These are phyloP conservation scores for Trichoderma aggressivum DNA, from an alignment of 2,329 filamentous ascomycete genomes.

Conservation along the genomic window DNA sequence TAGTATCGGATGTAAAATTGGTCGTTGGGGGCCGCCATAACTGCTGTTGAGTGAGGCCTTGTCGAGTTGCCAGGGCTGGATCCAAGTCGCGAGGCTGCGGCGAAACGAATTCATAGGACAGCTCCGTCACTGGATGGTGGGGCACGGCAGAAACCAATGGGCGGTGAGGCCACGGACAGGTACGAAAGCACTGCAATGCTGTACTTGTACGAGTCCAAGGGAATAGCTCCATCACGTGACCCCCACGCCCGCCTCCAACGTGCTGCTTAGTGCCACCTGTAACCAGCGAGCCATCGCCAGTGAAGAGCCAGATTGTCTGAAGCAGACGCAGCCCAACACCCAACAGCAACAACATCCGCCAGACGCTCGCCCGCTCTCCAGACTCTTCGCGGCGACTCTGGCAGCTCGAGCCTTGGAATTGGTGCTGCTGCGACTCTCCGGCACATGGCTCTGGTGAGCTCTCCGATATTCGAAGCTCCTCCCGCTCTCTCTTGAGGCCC, in stretches of 20 bases:
- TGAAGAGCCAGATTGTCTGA: conserved; percentile 17
- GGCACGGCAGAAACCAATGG: conserved; percentile 18
- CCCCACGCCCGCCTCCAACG: conserved; percentile 12
- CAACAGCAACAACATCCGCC: conserved; percentile 16
- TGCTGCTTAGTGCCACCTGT: conserved; percentile 41
- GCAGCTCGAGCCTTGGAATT: conserved; percentile 29
- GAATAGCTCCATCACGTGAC: conserved; percentile 31
- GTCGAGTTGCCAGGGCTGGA: not conserved
- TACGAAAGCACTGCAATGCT: not conserved
- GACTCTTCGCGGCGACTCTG: conserved; percentile 30
- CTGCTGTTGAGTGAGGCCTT: conserved; percentile 26
- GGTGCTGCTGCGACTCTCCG: conserved; percentile 25
- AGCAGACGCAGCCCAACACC: conserved; percentile 7
- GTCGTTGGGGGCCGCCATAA: conserved; percentile 68
- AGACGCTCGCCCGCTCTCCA: conserved; percentile 35
- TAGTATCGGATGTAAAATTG: conserved; percentile 97
- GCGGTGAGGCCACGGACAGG: conserved; percentile 10
- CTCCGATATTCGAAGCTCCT: conserved; percentile 25
- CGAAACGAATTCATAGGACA: not conserved
- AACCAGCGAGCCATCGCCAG: conserved; percentile 27
- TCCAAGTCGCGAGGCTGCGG: conserved; percentile 17
- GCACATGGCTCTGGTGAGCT: conserved; percentile 32
- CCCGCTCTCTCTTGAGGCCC: conserved; percentile 25
- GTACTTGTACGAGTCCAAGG: not conserved
- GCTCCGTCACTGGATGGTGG: conserved; percentile 22